Evolutionary conservation across 257 asterid species (phyloP).

Genomic region (Rubia yunnanensis): DNA sequence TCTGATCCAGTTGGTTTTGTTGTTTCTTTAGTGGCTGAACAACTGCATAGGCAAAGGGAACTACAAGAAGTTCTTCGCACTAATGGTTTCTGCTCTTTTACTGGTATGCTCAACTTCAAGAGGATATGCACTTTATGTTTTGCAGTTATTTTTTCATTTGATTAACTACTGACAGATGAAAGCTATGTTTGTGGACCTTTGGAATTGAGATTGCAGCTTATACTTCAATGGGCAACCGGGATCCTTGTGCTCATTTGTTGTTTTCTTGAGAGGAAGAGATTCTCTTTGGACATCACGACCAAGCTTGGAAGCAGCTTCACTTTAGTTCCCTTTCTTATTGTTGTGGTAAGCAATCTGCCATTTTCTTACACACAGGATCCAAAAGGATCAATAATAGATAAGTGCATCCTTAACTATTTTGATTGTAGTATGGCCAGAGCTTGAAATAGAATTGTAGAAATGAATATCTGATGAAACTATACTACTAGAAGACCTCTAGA

Average conservation of each 20-base stretch:
- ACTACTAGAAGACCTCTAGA: neutral
- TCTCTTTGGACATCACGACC: constrained; percentile 59
- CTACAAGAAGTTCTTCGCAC: constrained; percentile 80
- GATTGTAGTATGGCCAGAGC: neutral
- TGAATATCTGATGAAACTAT: neutral
- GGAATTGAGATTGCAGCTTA: constrained; percentile 89
- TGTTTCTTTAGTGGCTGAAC: constrained; percentile 81
- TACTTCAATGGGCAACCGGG: constrained; percentile 95
- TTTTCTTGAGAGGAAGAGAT: constrained; percentile 68
- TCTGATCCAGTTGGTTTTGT: constrained; percentile 14
- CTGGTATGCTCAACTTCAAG: constrained; percentile 53
- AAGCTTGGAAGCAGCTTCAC: constrained; percentile 97
- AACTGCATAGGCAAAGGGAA: constrained; percentile 95
- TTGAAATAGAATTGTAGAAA: too few relatives aligned
- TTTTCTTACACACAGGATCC: neutral
- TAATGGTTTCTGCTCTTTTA: constrained; percentile 92
- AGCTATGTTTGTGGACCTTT: constrained; percentile 36
- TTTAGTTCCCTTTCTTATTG: constrained; percentile 72
- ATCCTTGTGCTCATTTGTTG: constrained; percentile 76
- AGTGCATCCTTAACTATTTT: too few relatives aligned
- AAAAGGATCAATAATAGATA: too few relatives aligned
- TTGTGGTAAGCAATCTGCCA: constrained; percentile 61
- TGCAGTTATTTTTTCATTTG: constrained; percentile 26
- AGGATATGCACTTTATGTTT: constrained; percentile 13
- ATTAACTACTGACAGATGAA: constrained; percentile 33